Base-by-base conservation (phyloP, 2,329 filamentous ascomycete genomes). In the Colletotrichum eleusines region DNA sequence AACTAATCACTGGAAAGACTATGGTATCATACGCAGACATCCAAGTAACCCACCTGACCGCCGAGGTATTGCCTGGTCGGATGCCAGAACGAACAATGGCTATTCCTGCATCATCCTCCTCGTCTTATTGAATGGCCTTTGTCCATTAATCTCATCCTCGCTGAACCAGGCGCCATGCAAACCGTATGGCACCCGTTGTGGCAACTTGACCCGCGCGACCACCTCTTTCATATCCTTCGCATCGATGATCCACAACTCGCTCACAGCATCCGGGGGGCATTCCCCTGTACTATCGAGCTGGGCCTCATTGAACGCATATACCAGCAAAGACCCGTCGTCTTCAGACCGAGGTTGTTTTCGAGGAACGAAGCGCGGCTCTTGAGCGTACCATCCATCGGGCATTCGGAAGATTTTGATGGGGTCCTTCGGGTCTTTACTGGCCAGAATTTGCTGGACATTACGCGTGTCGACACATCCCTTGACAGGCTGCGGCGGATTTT, bases 161-260 rank as follows among this genome's bases (percentile, higher is more conserved):
- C 82, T 79, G 65, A 91, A 90, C 88, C 89, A 92, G 8, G 82
- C 83, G 5, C 89, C 89, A 76, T 92, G 91, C 59, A 93, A 78
- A 0, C 91, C 91, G 74, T 93, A 93, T 0, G 91, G 90, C 0
- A 93, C 90, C 16, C 91, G 80, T 74, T 92, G 90, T 2, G 90
- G 90, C 42, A 94, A 79, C 26, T 80, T 78, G 4, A 93, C 83
- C 69, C 83, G 85, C 7, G 86, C 88, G 4, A 91, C 83, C 0
- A 93, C 81, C 3, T 88, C 83, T 31, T 77, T 82, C 90, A 94
- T 93, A 2, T 83, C 82, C 71, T 77, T 85, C 0, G 90, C 91
- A 75, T 93, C 86, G 38, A 93, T 84, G 18, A 93, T 82, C 91
- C 91, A 94, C 0, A 93, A 80, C 77, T 93, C 90, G 40, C 87